Evolutionary conservation across 345 rosid species (phyloP).

Genomic region (Rhizophora mangle): DNA sequence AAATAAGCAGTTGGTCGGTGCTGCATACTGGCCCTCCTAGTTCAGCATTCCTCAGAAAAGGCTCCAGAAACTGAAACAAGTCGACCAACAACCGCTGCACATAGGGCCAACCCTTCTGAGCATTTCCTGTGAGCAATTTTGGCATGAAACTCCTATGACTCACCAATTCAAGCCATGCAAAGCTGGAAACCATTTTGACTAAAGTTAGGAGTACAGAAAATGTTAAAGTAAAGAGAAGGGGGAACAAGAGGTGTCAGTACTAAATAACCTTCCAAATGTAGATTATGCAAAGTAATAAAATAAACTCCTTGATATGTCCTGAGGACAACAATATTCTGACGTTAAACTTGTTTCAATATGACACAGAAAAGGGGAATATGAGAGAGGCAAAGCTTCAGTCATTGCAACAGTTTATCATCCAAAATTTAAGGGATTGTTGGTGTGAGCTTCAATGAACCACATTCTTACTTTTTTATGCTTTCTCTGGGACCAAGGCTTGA

Average conservation of each 20-base stretch:
- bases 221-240: background rate
- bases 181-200: constrained; percentile 49
- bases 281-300: too few species aligned
- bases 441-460: too few species aligned
- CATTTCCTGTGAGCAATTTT: constrained; percentile 73
- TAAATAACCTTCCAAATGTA: too few species aligned
- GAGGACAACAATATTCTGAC: too few species aligned
- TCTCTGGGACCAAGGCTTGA: too few species aligned
- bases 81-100: constrained; percentile 85
- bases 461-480: too few species aligned
- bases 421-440: too few species aligned
- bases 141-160: constrained; percentile 99
- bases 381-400: too few species aligned
- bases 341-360: too few species aligned
- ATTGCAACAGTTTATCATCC: too few species aligned
- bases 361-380: too few species aligned
- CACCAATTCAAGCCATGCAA: constrained; percentile 95
- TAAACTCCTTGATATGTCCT: too few species aligned
- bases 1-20: constrained; percentile 12
- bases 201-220: constrained; percentile 5
- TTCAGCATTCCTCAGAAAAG: constrained; percentile 91
- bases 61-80: constrained; percentile 93
- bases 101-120: constrained; percentile 93
- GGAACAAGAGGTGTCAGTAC: background rate
- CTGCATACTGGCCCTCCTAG: constrained; percentile 67